phyloP scores from a whole-genome alignment of 2,329 filamentous ascomycete genomes.

The Mycogone perniciosa region DNA sequence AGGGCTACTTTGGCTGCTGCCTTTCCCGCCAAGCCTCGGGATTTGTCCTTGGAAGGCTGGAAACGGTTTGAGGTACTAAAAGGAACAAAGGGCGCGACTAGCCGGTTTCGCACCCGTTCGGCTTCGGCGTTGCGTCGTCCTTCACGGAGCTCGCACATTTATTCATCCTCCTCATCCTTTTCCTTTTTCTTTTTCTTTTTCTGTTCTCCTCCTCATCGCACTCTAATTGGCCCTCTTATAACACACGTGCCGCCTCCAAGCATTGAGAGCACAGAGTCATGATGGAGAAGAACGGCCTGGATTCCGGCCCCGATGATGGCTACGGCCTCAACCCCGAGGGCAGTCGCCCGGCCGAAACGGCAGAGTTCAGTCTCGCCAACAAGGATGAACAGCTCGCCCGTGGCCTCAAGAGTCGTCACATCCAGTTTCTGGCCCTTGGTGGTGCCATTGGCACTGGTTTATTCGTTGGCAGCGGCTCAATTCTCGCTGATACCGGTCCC shows the following conservation, averaged over 20 bases:
- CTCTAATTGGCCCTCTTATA: neutral
- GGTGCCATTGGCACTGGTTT: slow-evolving; percentile 59
- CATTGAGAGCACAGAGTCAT: neutral
- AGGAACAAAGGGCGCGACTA: no score
- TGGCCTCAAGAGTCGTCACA: slow-evolving; percentile 53
- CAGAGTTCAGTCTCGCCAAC: slow-evolving; percentile 31
- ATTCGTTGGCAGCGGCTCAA: slow-evolving; percentile 55
- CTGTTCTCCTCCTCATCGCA: neutral
- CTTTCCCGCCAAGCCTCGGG: no score
- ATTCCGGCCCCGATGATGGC: slow-evolving; percentile 15
- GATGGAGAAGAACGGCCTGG: slow-evolving; percentile 18
- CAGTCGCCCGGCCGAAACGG: slow-evolving; percentile 16
- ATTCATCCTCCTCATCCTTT: no score
- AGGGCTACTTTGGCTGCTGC: no score
- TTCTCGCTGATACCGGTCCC: slow-evolving; percentile 51
- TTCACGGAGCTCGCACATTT: no score
- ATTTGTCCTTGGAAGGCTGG: no score
- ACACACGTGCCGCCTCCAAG: neutral
- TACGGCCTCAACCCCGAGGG: slow-evolving; percentile 23
- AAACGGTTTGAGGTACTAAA: no score
- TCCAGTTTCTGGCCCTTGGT: slow-evolving; percentile 52
- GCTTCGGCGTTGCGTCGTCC: no score
- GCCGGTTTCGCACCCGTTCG: no score
- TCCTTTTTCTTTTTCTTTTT: no score
- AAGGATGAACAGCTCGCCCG: slow-evolving; percentile 44